Evolutionary conservation across 192 early-diverging fungal species (phyloP), one percentile per base, ranked within the genome.

Genomic region (Backusella tarrabulga): DNA sequence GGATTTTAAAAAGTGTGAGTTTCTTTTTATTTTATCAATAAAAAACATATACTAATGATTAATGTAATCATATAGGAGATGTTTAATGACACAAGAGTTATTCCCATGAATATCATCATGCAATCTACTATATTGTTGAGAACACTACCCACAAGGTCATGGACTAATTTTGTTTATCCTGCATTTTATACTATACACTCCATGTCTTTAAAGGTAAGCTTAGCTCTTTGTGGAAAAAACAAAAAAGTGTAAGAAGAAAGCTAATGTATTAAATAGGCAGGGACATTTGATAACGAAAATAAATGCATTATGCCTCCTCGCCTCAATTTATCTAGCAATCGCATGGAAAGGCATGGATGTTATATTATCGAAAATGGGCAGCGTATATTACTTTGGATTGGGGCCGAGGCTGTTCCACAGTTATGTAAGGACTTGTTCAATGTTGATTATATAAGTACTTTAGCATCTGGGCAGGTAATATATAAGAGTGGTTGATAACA

Each of bases 301-400:
- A 82, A 85, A 17, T 81, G 88, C 11, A 81, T 84, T 71, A 88
- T 93, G 73, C 95, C 95, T 8, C 89, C 91, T 5, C 67, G 79
- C 8, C 77, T 95, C 56, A 93, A 93, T 23, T 77, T 92, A 71
- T 90, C 87, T 56, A 89, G 88, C 26, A 93, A 94, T 77, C 85
- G 85, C 52, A 87, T 96, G 4, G 88, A 92, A 72, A 87, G 91
- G 21, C 85, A 91, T 69, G 93, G 94, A 17, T 78, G 93, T 5
- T 96, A 90, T 81, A 82, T 96, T 46, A 84, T 96, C 34, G 89
- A 92, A 67, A 88, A 89, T 75, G 92, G 93, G 19, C 68, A 81
- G 3, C 89, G 93, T 63, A 86, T 91, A 19, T 92, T 92, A 78
- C 67, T 96, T 50, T 95, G 93, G 93, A 80, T 96, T 40, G 91